These are phyloP conservation scores for Boletus vinaceobasis DNA, from an alignment of 768 basidiomycete species.

Conservation along the genomic window DNA sequence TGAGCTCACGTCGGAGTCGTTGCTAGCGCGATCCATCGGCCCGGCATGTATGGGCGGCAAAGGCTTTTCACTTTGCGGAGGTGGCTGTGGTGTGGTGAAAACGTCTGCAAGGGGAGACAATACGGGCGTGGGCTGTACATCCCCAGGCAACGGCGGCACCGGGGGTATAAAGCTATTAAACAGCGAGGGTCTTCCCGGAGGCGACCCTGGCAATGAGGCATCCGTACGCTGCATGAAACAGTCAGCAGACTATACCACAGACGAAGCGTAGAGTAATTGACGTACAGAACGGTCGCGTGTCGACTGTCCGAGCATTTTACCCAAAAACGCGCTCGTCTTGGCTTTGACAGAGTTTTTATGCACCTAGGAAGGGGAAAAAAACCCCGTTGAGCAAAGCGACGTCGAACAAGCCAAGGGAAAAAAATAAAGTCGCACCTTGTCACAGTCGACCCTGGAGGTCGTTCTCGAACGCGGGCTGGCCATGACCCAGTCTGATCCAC, in stretches of 20 bases:
- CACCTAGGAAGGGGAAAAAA: slow-evolving; percentile 9
- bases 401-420: not conserved
- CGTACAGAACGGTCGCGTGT: slow-evolving; percentile 69
- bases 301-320: slow-evolving; percentile 71
- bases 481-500: slow-evolving; percentile 46
- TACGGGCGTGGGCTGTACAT: slow-evolving; percentile 35
- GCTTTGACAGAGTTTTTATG: slow-evolving; percentile 65
- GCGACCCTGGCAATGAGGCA: slow-evolving; percentile 33
- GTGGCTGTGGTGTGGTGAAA: slow-evolving; percentile 37
- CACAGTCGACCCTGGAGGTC: slow-evolving; percentile 38
- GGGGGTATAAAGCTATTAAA: slow-evolving; percentile 38
- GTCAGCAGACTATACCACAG: slow-evolving; percentile 14
- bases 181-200: slow-evolving; percentile 29
- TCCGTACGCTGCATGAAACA: slow-evolving; percentile 51
- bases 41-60: slow-evolving; percentile 54
- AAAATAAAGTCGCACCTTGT: slow-evolving; percentile 41
- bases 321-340: slow-evolving; percentile 78
- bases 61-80: slow-evolving; percentile 50
- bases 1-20: slow-evolving; percentile 51
- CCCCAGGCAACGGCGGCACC: slow-evolving; percentile 49
- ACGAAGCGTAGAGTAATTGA: slow-evolving; percentile 5
- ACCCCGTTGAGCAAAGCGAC: not conserved
- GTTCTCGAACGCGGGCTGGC: slow-evolving; percentile 44
- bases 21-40: slow-evolving; percentile 34
- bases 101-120: slow-evolving; percentile 52